Base-by-base conservation (phyloP, 1,284 basidiomycete species). In the Stygiomarasmius scandens region DNA sequence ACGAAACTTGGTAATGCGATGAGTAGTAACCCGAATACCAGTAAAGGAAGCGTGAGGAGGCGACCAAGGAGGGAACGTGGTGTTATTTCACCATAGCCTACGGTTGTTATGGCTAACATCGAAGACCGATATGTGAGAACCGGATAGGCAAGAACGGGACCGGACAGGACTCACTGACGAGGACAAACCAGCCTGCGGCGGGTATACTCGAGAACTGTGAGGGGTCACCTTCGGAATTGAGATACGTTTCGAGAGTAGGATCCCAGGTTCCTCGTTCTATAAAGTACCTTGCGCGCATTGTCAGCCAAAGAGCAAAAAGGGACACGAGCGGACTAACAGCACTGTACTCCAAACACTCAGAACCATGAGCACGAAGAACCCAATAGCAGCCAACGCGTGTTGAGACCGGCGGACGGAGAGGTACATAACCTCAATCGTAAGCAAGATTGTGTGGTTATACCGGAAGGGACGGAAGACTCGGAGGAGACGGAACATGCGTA, bases 371-470 rank as follows among this genome's bases (percentile, higher is more conserved):
- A 95, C 89, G 72, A 96, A 95, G 73, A 95, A 96, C 2, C 85
- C 84, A 38, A 96, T 84, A 0, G 93, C 93, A 8, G 93, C 80
- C 0, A 96, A 78, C 0, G 93, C 93, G 64, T 96, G 91, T 67
- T 92, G 89, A 0, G 92, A 94, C 58, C 91, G 79, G 54, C 88
- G 81, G 43, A 95, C 87, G n/a, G 92, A 88, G 34, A 95, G 82
- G 69, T 90, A 93, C 93, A 95, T 95, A 64, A 95, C 92, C 76
- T 95, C 92, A 58, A 95, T 95, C 0, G 93, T 95, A 54, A 94
- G 74, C 16, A 94, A 80, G 63, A 95, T 87, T 3, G 87, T 90
- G 64, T 87, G 86, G 64, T 88, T 91, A 64, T 92, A 41, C 38
- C 87, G 84, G 80, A 95, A 96, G 0, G 93, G 92, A 45, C 90